Evolutionary conservation across 2,329 filamentous ascomycete genomes (phyloP), one percentile per base, ranked within the genome.

Genomic region (Ilyonectria mors-panacis): DNA sequence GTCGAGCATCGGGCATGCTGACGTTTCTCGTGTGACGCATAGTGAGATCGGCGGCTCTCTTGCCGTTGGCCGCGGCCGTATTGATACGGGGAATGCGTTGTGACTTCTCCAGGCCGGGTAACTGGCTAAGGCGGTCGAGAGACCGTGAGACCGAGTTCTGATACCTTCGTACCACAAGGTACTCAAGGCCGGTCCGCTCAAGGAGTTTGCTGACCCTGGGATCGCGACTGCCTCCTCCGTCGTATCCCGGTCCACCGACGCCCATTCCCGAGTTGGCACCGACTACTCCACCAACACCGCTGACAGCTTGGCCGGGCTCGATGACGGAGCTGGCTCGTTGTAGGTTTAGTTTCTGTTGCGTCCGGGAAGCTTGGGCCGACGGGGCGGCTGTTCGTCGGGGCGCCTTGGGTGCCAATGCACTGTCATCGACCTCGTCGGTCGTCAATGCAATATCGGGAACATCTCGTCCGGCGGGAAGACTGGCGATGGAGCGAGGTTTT

Each of bases 301-400:
- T 63, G 1, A 80, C 76, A 5, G 75, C 67, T 81, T 90, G 87
- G 33, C 87, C 82, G 1, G 89, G 89, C 72, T 94, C 92, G 54
- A 94, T 91, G 70, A 88, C 89, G 4, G 91, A 93, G 76, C 91
- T 92, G 33, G 91, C 92, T 42, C 92, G 87, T 76, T 94, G 91
- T 1, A 94, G 85, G 80, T 93, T 91, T 15, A 94, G 83, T 75
- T 94, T 94, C 78, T 94, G 91, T 79, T 94, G 91, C 1, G 91
- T 93, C 15, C 92, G 86, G 60, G 90, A 93, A 70, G 88, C 85
- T 66, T 89, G 86, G 1, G 86, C 85, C 1, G 84, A 79, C 1
- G 81, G 81, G 1, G 81, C 80, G 19, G 74, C 83, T 69, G 71
- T 80, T 69, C 81, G 79, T 73, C 74, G 81, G 73, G 70, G 83